These are phyloP conservation scores for Bifiguratus adelaidae DNA, from an alignment of 192 early-diverging fungal species.

Conservation along the genomic window DNA sequence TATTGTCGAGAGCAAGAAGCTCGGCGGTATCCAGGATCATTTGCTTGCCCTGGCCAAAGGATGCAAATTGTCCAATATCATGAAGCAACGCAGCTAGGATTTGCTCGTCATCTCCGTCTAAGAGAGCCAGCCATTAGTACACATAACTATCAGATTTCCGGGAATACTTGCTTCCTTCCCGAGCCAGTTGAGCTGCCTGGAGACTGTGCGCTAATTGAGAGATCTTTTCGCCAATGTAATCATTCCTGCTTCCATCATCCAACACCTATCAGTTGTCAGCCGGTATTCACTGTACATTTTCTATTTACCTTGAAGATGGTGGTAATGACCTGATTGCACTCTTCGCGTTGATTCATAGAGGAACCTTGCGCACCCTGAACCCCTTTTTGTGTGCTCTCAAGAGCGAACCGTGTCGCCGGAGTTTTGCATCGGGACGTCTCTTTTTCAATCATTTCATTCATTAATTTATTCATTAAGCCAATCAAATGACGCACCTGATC, in stretches of 20 bases:
- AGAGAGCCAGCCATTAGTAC: neutral
- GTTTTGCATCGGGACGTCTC: too few relatives aligned
- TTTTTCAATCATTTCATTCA: too few relatives aligned
- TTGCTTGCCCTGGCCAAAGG: conserved; percentile 28
- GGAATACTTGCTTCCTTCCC: conserved; percentile 12
- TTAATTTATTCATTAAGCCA: too few relatives aligned
- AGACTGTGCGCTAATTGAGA: conserved; percentile 44
- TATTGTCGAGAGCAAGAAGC: conserved; percentile 4
- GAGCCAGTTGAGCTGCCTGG: conserved; percentile 36
- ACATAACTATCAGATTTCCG: neutral
- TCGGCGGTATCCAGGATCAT: conserved; percentile 29
- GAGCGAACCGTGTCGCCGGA: too few relatives aligned
- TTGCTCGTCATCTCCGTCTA: conserved; percentile 31
- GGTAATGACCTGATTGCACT: conserved; percentile 12
- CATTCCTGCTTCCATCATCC: conserved; percentile 31
- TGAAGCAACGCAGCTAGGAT: conserved; percentile 42
- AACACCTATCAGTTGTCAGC: too few relatives aligned
- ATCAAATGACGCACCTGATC: too few relatives aligned
- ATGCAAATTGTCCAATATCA: conserved; percentile 46
- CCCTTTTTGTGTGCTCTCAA: too few relatives aligned
- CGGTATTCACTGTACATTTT: too few relatives aligned
- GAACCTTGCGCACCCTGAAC: too few relatives aligned
- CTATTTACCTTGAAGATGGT: conserved; percentile 31
- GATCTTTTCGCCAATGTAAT: conserved; percentile 42
- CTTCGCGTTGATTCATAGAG: neutral